A percentile compares a stretch with the other conserved stretches of the same genome.
Conservation (phyloP, 768 basidiomycete species). For the Hemileccinum impolitum region DNA sequence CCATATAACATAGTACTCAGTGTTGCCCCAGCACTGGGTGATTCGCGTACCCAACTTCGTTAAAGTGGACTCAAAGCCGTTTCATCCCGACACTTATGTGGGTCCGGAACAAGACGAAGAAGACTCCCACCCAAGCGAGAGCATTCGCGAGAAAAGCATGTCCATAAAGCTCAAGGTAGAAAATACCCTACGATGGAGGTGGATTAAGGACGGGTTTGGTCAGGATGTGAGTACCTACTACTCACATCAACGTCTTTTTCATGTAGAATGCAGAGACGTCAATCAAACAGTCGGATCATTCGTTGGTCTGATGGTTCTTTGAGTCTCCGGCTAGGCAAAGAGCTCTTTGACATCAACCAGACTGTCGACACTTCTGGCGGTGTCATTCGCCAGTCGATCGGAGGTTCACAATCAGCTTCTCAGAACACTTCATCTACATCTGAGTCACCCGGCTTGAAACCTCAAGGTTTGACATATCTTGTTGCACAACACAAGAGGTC, state of each 20-base stretch:
- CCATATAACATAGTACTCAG: slow-evolving; percentile 5
- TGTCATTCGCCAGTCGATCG: slow-evolving; percentile 54
- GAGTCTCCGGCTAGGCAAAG: slow-evolving; percentile 88
- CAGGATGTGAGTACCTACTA: slow-evolving; percentile 58
- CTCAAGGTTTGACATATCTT: slow-evolving; percentile 82
- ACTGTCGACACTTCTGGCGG: slow-evolving; percentile 75
- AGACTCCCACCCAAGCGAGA: slow-evolving; percentile 53
- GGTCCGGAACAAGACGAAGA: slow-evolving; percentile 79
- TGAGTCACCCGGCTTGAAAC: slow-evolving; percentile 38
- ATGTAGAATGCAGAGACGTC: slow-evolving; percentile 51
- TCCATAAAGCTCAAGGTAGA: slow-evolving; percentile 84
- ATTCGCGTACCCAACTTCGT: slow-evolving; percentile 94
- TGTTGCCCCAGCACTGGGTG: slow-evolving; percentile 65
- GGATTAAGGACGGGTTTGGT: slow-evolving; percentile 75
- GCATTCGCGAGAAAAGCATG: slow-evolving; percentile 74
- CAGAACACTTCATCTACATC: slow-evolving; percentile 41
- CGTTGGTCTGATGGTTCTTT: slow-evolving; percentile 95
- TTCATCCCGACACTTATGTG: slow-evolving; percentile 81
- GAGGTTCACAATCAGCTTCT: slow-evolving; percentile 40
- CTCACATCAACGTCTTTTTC: background rate
- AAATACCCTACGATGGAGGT: slow-evolving; percentile 95
- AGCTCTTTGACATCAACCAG: slow-evolving; percentile 87
- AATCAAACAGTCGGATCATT: slow-evolving; percentile 89
- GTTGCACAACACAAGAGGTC: slow-evolving; percentile 87
- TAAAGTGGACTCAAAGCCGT: slow-evolving; percentile 84